A percentile compares a stretch with the other conserved stretches of the same genome.
Evolutionary conservation across 345 rosid genomes (phyloP).

Genomic region (Triadica sebifera): DNA sequence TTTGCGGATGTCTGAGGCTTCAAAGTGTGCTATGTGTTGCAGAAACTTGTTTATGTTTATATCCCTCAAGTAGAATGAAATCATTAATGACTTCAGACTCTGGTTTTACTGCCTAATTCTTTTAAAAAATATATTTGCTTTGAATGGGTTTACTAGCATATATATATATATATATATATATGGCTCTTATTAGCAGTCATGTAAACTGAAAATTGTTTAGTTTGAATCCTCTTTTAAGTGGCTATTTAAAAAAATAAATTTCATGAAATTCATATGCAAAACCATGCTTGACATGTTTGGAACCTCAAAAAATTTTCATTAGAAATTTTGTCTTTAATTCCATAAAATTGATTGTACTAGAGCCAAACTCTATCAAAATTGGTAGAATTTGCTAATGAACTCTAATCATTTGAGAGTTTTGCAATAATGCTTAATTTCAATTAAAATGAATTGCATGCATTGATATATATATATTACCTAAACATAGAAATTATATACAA

Average conservation of each 20-base stretch:
- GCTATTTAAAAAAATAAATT: neutral
- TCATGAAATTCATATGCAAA: neutral
- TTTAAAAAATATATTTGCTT: neutral
- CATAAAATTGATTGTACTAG: neutral
- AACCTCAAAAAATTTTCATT: neutral
- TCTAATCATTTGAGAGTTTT: neutral
- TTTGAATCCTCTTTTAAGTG: neutral
- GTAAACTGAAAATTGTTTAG: neutral
- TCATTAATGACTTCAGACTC: neutral
- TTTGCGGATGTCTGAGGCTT: constrained; percentile 76
- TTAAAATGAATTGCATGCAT: too few relatives aligned
- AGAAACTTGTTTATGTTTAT: constrained; percentile 70
- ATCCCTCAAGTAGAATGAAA: constrained; percentile 10
- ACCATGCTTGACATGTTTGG: neutral
- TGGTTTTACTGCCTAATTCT: neutral
- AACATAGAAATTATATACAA: too few relatives aligned
- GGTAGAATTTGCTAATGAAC: too few relatives aligned
- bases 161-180: too few relatives aligned
- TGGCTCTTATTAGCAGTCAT: neutral
- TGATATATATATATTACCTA: too few relatives aligned
- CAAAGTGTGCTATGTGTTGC: constrained; percentile 64
- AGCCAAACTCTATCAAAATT: neutral
- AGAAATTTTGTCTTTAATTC: neutral
- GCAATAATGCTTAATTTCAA: too few relatives aligned
- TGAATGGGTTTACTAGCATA: constrained; percentile 8